A percentile compares a stretch with the other conserved stretches of the same genome.
Evolutionary conservation across 306 rosid genomes (phyloP).

Genomic region (Hippophae gyantsensis): DNA sequence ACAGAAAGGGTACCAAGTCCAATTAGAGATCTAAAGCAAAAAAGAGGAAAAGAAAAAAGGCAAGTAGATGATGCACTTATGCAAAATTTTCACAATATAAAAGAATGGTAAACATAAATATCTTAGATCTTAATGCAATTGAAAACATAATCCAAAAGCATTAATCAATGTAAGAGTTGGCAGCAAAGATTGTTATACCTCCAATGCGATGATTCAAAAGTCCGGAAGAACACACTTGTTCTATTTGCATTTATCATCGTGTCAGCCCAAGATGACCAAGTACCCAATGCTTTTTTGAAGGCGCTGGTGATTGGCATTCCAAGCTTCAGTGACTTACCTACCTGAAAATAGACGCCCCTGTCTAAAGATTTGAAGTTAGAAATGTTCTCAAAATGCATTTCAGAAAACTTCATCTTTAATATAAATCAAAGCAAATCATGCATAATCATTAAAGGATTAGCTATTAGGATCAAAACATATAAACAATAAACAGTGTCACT

Average conservation of each 20-base stretch:
- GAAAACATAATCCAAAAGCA: neutral
- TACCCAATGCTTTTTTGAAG: conserved; percentile 52
- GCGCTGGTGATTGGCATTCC: conserved; percentile 80
- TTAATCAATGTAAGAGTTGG: neutral
- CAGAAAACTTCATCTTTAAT: neutral
- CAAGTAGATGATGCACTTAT: too few species aligned
- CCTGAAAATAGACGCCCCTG: conserved; percentile 98
- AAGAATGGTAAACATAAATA: too few species aligned
- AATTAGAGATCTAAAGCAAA: too few species aligned
- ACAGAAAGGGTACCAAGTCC: too few species aligned
- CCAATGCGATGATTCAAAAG: conserved; percentile 88
- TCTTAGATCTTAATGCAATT: too few species aligned
- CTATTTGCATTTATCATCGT: conserved; percentile 42
- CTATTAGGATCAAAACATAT: neutral
- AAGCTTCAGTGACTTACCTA: conserved; percentile 64
- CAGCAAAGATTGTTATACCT: conserved; percentile 13
- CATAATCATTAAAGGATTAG: too few species aligned
- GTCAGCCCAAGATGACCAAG: conserved; percentile 90
- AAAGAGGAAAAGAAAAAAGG: too few species aligned
- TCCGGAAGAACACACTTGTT: conserved; percentile 73
- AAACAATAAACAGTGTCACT: neutral
- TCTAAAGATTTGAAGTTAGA: conserved; percentile 28
- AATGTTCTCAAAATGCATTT: conserved; percentile 10
- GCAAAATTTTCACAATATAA: too few species aligned
- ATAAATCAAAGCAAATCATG: neutral